These are phyloP conservation scores for Monilinia laxa DNA, from an alignment of 2,329 filamentous ascomycete genomes.

Conservation along the genomic window DNA sequence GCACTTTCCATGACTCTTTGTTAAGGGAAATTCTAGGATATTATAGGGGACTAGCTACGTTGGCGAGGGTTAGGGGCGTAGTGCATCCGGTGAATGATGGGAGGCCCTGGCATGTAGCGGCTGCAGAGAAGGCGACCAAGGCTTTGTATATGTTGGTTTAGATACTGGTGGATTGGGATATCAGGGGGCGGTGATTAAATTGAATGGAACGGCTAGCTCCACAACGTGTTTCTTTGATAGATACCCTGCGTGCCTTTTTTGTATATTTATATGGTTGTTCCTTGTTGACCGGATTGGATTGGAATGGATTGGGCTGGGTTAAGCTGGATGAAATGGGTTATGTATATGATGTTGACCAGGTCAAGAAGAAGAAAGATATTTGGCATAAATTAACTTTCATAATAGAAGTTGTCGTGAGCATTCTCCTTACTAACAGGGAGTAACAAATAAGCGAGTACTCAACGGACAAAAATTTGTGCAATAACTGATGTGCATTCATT, in stretches of 20 bases:
- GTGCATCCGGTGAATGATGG: slow-evolving; percentile 58
- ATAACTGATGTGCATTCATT: not conserved
- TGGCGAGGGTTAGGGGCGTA: slow-evolving; percentile 66
- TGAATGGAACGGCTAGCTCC: not conserved
- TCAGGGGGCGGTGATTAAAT: not conserved
- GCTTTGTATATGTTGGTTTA: slow-evolving; percentile 66
- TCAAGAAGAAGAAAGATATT: not conserved
- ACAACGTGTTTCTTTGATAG: slow-evolving; percentile 11
- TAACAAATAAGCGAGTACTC: not conserved
- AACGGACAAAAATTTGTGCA: not conserved
- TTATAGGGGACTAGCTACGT: slow-evolving; percentile 66
- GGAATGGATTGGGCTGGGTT: not conserved
- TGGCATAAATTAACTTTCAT: slow-evolving; percentile 5
- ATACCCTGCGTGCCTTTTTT: slow-evolving; percentile 16
- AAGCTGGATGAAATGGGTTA: not conserved
- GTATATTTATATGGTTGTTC: slow-evolving; percentile 6
- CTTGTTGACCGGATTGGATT: not conserved
- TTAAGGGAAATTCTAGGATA: slow-evolving; percentile 68
- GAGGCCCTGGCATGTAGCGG: slow-evolving; percentile 77
- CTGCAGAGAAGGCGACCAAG: slow-evolving; percentile 65
- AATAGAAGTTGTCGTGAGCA: not conserved
- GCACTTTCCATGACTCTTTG: slow-evolving; percentile 56
- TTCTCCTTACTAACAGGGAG: not conserved
- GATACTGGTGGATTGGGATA: not conserved
- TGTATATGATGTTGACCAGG: not conserved